Conservation (phyloP, 805 yeast genomes). For the Metschnikowia borealis region DNA sequence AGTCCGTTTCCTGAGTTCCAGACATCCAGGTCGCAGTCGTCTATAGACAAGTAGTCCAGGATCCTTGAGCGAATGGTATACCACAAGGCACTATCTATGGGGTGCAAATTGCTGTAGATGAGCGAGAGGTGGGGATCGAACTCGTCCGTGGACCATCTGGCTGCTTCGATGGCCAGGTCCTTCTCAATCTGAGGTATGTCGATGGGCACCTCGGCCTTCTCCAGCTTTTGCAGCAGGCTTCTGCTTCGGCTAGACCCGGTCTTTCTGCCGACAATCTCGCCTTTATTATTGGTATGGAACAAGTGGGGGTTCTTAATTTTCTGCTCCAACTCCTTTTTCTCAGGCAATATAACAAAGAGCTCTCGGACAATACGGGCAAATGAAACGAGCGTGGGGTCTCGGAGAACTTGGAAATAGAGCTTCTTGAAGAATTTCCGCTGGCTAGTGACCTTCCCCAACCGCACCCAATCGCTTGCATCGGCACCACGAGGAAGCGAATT, state of each 20-base stretch:
- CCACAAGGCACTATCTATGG: conserved; percentile 63
- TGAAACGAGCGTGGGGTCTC: conserved; percentile 45
- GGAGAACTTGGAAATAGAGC: conserved; percentile 45
- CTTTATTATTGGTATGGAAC: conserved; percentile 31
- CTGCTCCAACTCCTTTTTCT: conserved; percentile 34
- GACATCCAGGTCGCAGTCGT: conserved; percentile 36
- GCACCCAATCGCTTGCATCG: conserved; percentile 37
- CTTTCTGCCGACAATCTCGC: conserved; percentile 27
- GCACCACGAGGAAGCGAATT: conserved; percentile 31
- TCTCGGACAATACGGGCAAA: conserved; percentile 57
- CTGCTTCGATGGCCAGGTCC: conserved; percentile 46
- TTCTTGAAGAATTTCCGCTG: conserved; percentile 53
- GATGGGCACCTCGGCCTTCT: conserved; percentile 18
- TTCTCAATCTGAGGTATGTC: conserved; percentile 31
- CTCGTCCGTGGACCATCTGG: conserved; percentile 51
- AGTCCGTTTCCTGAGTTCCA: conserved; percentile 29
- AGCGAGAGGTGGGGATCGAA: conserved; percentile 73
- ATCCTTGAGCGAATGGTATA: conserved; percentile 62
- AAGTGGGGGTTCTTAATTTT: conserved; percentile 36
- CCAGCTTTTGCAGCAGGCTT: conserved; percentile 17
- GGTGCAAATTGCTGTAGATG: conserved; percentile 60
- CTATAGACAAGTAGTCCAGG: conserved; percentile 57
- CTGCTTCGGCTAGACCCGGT: conserved; percentile 8
- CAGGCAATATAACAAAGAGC: conserved; percentile 48
- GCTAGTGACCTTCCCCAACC: conserved; percentile 40